These are phyloP conservation scores for Stagonosporopsis rhizophila DNA, from an alignment of 2,329 filamentous ascomycete genomes.

Conservation along the genomic window DNA sequence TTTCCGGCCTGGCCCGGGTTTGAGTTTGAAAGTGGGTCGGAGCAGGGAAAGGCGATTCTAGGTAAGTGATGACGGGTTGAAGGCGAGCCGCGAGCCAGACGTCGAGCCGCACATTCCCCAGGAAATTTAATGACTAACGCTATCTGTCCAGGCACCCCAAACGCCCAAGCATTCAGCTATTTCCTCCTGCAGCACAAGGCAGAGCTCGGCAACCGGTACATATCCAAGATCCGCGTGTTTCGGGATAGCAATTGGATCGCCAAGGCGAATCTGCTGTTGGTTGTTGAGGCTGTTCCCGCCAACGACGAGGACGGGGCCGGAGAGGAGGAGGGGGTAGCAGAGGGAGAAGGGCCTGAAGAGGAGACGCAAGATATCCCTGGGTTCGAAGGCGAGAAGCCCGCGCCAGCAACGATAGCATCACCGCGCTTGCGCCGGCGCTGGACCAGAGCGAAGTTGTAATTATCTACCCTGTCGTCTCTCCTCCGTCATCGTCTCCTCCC, in stretches of 20 bases:
- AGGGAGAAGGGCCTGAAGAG: no score
- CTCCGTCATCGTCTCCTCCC: no score
- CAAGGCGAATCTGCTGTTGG: not conserved
- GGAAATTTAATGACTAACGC: not conserved
- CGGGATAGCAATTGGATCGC: not conserved
- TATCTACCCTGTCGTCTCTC: no score
- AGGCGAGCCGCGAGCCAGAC: no score
- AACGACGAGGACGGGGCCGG: no score
- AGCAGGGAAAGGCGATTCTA: slow-evolving; percentile 1
- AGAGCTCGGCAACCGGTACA: slow-evolving; percentile 5
- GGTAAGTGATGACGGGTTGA: not conserved
- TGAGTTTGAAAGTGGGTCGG: not conserved
- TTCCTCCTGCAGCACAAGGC: slow-evolving; percentile 13
- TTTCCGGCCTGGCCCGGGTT: slow-evolving; percentile 1
- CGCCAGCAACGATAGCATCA: no score
- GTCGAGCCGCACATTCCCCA: no score
- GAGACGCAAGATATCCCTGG: no score
- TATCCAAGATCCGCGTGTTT: not conserved
- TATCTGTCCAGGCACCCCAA: not conserved
- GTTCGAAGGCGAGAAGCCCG: no score
- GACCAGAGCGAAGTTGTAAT: no score
- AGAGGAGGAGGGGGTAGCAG: no score
- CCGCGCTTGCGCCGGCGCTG: no score
- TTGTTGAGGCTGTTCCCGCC: not conserved
- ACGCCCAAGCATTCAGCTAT: slow-evolving; percentile 13